Conservation (phyloP, 352 stramenopile genomes). For the Phytopythium oedochilum region DNA sequence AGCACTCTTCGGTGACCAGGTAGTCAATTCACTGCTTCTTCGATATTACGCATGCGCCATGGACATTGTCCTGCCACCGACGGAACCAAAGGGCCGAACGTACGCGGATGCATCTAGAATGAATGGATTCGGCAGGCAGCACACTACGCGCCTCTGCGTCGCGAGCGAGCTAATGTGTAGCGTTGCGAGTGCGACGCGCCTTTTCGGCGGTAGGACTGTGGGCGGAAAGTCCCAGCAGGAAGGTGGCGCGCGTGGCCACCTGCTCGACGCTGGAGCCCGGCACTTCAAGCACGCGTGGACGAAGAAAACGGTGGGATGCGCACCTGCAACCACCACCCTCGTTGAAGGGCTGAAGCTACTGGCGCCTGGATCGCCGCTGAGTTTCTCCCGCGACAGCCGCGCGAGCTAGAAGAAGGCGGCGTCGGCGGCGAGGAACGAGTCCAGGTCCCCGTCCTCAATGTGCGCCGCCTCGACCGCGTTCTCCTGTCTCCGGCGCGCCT, state of each 20-base stretch:
- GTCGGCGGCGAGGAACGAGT: conserved; percentile 55
- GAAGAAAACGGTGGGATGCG: background rate
- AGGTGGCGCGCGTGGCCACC: no score
- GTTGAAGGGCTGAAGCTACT: no score
- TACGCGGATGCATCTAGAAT: no score
- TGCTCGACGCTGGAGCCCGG: no score
- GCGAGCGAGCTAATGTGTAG: background rate
- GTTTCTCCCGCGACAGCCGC: background rate
- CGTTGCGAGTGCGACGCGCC: background rate
- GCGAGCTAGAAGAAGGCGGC: conserved; percentile 32
- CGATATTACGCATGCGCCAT: no score
- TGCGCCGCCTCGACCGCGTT: conserved; percentile 35
- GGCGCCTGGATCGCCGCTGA: background rate
- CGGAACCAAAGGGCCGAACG: background rate
- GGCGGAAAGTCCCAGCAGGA: background rate
- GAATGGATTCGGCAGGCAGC: no score
- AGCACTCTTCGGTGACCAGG: background rate
- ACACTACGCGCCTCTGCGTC: background rate
- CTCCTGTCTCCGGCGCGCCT: conserved; percentile 24
- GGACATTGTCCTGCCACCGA: no score
- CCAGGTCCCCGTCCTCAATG: conserved; percentile 49
- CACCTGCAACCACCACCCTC: no score
- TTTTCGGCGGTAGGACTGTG: background rate
- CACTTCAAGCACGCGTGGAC: background rate
- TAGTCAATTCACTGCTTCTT: background rate